Percentiles rank a stretch among this genome's conserved stretches.
Conservation (phyloP, 2,329 filamentous ascomycete genomes). For the Sphaceloma murrayae region DNA sequence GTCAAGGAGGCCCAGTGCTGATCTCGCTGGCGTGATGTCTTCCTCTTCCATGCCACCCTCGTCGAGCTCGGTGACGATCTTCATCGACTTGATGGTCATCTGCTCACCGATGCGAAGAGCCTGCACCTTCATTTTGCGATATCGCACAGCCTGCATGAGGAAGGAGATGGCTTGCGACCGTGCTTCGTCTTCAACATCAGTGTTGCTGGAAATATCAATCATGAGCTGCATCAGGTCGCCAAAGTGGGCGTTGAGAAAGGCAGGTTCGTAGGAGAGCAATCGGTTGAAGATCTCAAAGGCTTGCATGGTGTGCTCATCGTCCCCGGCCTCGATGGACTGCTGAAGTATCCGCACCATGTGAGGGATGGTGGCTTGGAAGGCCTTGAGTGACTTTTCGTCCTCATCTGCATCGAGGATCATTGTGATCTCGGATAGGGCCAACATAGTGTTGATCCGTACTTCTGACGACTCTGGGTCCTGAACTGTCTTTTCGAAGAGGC, state of each 20-base stretch:
- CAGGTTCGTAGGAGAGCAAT: slow-evolving; percentile 78
- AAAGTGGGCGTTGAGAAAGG: slow-evolving; percentile 74
- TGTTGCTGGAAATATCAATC: slow-evolving; percentile 74
- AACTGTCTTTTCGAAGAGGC: slow-evolving; percentile 77
- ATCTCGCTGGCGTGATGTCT: slow-evolving; percentile 73
- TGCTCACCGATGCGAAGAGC: slow-evolving; percentile 77
- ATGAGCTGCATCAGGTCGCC: slow-evolving; percentile 88
- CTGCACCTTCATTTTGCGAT: slow-evolving; percentile 92
- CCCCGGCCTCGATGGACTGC: slow-evolving; percentile 61
- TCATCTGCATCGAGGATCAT: slow-evolving; percentile 84
- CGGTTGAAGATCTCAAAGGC: slow-evolving; percentile 97
- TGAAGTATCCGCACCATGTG: slow-evolving; percentile 85
- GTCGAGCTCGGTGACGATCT: slow-evolving; percentile 83
- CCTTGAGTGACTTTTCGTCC: slow-evolving; percentile 60
- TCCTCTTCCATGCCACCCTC: slow-evolving; percentile 64
- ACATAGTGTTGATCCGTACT: slow-evolving; percentile 88
- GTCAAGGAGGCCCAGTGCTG: slow-evolving; percentile 78
- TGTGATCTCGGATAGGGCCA: slow-evolving; percentile 78
- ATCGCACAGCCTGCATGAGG: slow-evolving; percentile 83
- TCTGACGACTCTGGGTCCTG: slow-evolving; percentile 83
- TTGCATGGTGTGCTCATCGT: slow-evolving; percentile 82
- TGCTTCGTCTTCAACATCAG: slow-evolving; percentile 69
- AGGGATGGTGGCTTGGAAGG: slow-evolving; percentile 73
- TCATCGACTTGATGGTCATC: slow-evolving; percentile 76
- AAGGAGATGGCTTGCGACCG: slow-evolving; percentile 86